Percentiles rank a stretch among this genome's conserved stretches.
Conservation (phyloP, 2,329 filamentous ascomycete genomes). For the Venturia carpophila region DNA sequence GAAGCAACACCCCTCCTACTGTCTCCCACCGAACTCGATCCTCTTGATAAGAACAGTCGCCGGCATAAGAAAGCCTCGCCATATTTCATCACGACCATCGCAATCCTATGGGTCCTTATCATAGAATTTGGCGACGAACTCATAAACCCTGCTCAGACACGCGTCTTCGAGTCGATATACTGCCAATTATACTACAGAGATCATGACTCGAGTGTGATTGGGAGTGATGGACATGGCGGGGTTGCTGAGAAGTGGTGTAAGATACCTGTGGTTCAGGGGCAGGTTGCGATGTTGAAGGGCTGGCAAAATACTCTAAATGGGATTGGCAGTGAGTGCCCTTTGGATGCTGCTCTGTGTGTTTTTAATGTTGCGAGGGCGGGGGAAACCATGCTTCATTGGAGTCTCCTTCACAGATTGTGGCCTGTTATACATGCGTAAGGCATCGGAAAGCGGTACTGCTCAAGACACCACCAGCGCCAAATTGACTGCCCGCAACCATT, state of each 20-base stretch:
- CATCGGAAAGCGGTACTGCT: neutral
- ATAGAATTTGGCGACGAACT: constrained; percentile 37
- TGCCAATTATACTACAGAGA: constrained; percentile 44
- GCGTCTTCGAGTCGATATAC: constrained; percentile 47
- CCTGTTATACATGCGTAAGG: too few relatives aligned
- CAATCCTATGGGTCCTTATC: constrained; percentile 37
- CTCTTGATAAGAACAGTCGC: neutral
- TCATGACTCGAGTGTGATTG: constrained; percentile 27
- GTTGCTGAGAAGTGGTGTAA: constrained; percentile 43
- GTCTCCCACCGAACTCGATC: neutral
- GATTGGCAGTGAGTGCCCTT: constrained; percentile 35
- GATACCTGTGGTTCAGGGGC: constrained; percentile 41
- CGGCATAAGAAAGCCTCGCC: neutral
- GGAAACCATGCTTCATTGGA: neutral
- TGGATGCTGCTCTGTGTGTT: neutral
- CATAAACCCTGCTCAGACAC: constrained; percentile 37
- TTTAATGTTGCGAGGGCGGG: neutral
- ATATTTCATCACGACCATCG: constrained; percentile 21
- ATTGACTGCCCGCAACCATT: neutral
- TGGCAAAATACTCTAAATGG: constrained; percentile 41
- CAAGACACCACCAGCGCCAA: neutral
- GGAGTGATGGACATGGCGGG: constrained; percentile 24
- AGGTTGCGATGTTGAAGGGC: constrained; percentile 46
- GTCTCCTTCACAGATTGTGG: too few relatives aligned
- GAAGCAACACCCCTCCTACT: constrained; percentile 7